Evolutionary conservation across 2,329 filamentous ascomycete species (phyloP), one percentile per base, ranked within the genome.

Genomic region (Reticulascus tulasneorum): DNA sequence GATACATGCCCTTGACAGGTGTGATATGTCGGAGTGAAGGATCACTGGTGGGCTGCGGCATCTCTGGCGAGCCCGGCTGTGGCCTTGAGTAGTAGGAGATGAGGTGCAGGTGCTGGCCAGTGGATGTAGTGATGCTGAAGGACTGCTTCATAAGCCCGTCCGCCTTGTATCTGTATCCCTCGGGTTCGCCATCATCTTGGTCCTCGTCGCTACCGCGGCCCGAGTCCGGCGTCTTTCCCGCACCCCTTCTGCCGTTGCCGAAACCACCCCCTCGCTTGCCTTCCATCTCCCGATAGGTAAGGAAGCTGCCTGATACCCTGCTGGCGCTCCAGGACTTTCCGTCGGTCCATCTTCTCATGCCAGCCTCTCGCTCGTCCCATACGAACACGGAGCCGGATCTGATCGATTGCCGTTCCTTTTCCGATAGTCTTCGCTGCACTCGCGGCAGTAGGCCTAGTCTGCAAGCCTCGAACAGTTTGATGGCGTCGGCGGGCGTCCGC

Each of bases 101-200:
- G 33, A 98, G 76, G 65, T 98, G 93, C 3, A 98, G 79, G 58
- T 97, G 93, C 53, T 96, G 89, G 47, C 88, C 54, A 23, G 75
- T 82, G 2, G 86, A 88, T 2, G 93, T 97, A 16, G 90, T 96
- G 65, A 98, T 97, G 66, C 91, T 97, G 73, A 97, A 98, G 0
- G 93, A 97, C 64, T 98, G 93, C 75, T 98, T 98, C 89, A 97
- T 96, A 5, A 98, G 75, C 1, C 93, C 93, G 53, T 98, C 93
- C 9, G 84, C 86, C 71, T 96, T 98, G 66, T 95, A 95, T 46
- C 88, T 75, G 60, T 95, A 95, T 26, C 89, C 89, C 59, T 95
- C 89, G 0, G 86, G 87, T 53, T 94, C 88, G 49, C 79, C 84
- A 35, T 86, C 83, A 47, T 89, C 84, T 31, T 86, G 86, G 50